phyloP scores from a whole-genome alignment of 2,329 filamentous ascomycete genomes.

The Alternaria novae-zelandiae region DNA sequence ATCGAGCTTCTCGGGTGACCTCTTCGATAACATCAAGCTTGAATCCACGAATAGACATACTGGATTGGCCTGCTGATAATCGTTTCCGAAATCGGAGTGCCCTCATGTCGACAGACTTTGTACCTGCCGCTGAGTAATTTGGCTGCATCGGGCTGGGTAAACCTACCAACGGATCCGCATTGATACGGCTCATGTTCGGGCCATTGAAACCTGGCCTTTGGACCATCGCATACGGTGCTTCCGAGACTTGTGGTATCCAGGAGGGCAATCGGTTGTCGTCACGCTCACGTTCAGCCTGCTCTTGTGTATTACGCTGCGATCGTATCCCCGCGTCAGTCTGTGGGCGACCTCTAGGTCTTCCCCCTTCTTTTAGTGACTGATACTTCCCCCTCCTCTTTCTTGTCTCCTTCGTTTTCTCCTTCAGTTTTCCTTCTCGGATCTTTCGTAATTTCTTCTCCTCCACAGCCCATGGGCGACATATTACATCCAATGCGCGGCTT shows the following conservation, averaged over 20 bases:
- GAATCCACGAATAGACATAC: not conserved
- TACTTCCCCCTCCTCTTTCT: too few species aligned
- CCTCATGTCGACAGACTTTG: not conserved
- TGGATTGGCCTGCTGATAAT: too few species aligned
- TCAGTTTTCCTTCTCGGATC: too few species aligned
- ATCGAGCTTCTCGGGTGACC: not conserved
- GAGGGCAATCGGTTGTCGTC: too few species aligned
- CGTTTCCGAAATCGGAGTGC: not conserved
- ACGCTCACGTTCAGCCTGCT: too few species aligned
- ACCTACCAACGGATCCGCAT: not conserved
- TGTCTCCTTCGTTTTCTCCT: too few species aligned
- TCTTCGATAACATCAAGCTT: not conserved
- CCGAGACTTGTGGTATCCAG: not conserved
- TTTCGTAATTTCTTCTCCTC: not conserved
- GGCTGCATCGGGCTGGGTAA: too few species aligned
- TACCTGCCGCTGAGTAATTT: not conserved
- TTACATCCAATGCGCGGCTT: not conserved
- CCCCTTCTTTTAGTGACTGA: too few species aligned
- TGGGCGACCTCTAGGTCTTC: too few species aligned
- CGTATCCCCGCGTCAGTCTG: too few species aligned
- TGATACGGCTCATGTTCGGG: not conserved
- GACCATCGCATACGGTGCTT: not conserved
- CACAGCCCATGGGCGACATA: not conserved
- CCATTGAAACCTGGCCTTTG: not conserved
- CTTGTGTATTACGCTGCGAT: too few species aligned